Evolutionary conservation across 352 stramenopile species (phyloP).

Genomic region (Globisporangium takayamanum): DNA sequence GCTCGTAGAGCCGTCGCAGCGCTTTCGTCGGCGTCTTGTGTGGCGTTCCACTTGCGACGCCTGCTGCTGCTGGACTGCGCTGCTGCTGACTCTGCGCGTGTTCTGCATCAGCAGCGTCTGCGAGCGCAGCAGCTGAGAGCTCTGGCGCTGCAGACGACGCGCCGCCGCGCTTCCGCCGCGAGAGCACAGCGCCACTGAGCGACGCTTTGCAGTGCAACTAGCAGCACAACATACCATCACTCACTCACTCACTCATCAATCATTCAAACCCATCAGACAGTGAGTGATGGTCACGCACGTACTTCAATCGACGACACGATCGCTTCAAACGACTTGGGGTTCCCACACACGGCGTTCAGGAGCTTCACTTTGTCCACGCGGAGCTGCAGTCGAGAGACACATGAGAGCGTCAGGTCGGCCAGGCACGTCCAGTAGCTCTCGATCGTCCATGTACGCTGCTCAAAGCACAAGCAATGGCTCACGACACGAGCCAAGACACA

Average conservation of each 20-base stretch:
- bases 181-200: slow-evolving; percentile 30
- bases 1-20: background rate
- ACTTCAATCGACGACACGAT: slow-evolving; percentile 71
- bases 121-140: slow-evolving; percentile 4
- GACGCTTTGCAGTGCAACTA: slow-evolving; percentile 38
- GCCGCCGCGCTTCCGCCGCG: slow-evolving; percentile 23
- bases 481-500: background rate
- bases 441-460: too few species aligned
- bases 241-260: background rate
- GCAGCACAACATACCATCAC: background rate
- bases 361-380: slow-evolving; percentile 52
- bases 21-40: background rate
- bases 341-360: slow-evolving; percentile 52
- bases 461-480: background rate
- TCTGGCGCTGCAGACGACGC: background rate
- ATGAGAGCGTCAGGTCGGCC: background rate
- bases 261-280: background rate
- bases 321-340: slow-evolving; percentile 49
- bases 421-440: too few species aligned
- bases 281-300: background rate
- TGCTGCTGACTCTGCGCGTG: slow-evolving; percentile 1
- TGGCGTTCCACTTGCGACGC: background rate
- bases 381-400: slow-evolving; percentile 21
- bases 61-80: background rate
- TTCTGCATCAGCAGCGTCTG: slow-evolving; percentile 3